Percentiles rank a stretch among this genome's conserved stretches.
These are phyloP conservation scores for Solanum habrochaites DNA, from an alignment of 257 asterid species.

Conservation along the genomic window DNA sequence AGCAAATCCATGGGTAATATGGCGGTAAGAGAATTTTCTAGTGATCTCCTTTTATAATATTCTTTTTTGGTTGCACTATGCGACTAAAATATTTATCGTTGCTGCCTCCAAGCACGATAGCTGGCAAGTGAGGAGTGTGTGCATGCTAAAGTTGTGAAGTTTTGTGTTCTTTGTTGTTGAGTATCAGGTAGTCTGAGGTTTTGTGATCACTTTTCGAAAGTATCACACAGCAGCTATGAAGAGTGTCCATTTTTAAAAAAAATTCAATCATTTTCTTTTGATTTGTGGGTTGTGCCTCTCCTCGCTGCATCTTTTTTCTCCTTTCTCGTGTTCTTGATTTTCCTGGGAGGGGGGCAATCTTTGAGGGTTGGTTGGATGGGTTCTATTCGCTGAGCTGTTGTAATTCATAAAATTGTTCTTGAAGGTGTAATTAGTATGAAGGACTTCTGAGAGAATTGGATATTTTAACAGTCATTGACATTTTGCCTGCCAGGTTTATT, in stretches of 20 bases:
- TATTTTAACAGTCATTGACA: background rate
- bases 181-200: background rate
- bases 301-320: background rate
- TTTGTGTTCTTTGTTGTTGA: background rate
- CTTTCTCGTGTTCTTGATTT: background rate
- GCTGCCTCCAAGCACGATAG: background rate
- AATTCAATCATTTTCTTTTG: background rate
- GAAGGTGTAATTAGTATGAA: background rate
- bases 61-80: background rate
- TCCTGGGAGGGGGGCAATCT: background rate
- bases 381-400: background rate
- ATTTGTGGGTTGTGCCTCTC: background rate
- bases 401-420: background rate
- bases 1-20: constrained; percentile 44
- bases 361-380: background rate
- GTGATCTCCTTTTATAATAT: background rate
- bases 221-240: background rate
- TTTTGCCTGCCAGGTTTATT: constrained; percentile 22
- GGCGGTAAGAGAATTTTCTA: constrained; percentile 20
- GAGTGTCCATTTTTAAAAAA: background rate
- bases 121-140: background rate
- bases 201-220: background rate
- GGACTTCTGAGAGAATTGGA: background rate
- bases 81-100: background rate
- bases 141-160: background rate